These are phyloP conservation scores for Fusarium verrucosum DNA, from an alignment of 2,329 filamentous ascomycete species.

Conservation along the genomic window DNA sequence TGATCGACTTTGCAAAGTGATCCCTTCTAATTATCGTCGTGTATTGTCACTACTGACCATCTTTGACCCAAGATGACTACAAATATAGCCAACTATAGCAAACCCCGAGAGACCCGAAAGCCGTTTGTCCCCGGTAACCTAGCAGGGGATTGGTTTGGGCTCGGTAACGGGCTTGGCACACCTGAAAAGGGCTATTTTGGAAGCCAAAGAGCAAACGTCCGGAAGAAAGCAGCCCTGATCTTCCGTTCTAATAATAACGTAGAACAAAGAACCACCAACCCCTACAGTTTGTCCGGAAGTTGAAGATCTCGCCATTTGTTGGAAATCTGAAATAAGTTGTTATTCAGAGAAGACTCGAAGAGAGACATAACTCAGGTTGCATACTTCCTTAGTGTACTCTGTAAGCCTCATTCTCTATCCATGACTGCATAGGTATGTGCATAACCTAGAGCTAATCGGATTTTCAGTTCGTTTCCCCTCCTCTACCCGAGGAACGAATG, in stretches of 20 bases:
- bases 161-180: conserved; percentile 29
- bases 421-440: too few species aligned
- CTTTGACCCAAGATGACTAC: not conserved
- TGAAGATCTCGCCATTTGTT: not conserved
- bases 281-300: not conserved
- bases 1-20: conserved; percentile 4
- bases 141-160: conserved; percentile 11
- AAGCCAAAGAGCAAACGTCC: not conserved
- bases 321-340: not conserved
- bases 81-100: not conserved
- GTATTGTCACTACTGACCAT: conserved; percentile 2
- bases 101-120: not conserved
- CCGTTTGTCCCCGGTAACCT: conserved; percentile 1
- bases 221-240: not conserved
- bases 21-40: conserved; percentile 3
- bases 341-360: not conserved
- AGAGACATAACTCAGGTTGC: not conserved
- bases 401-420: too few species aligned
- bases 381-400: too few species aligned
- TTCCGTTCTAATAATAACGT: conserved; percentile 4
- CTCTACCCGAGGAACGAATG: not conserved
- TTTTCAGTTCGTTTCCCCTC: conserved; percentile 10
- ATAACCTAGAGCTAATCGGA: too few species aligned
- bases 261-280: not conserved
- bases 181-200: conserved; percentile 12